Base-by-base conservation (phyloP, 352 stramenopile genomes). In the Pythium monospermum region DNA sequence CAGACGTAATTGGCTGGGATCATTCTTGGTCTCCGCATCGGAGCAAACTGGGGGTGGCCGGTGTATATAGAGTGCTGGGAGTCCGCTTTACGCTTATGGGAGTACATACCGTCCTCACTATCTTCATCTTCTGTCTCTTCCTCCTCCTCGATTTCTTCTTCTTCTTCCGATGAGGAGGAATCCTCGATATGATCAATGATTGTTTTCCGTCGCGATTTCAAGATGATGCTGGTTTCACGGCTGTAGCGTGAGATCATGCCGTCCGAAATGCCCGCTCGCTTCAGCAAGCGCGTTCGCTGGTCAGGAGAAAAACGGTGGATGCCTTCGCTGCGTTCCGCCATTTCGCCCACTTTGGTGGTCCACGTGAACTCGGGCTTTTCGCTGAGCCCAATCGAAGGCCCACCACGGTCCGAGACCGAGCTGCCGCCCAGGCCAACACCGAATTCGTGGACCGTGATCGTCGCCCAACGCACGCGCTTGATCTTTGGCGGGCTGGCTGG, bases 1-100 rank as follows among this genome's bases (percentile, higher is more conserved):
- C 42, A 67, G 42, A 61, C 52, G 58, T 86, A 86, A 60, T 86
- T 83, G 57, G 69, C 57, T 31, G 75, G 75, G 57, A 86, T 86
- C 69, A 86, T 86, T 33, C 75, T 69, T 25, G 75, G 75, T 47
- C 72, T 60, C 39, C 72, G 64, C 39, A 78, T 60, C 62, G 71
- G 75, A 31, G 66, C 49, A 23, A 70, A 68, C 42, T 73, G 77
- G 27, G 70, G 60, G 32, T 68, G 69, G 54, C 48, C 64, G 45
- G 55, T 55, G 50, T 66, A 66, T 26, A 76, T 66, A 30, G 82
- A 64, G 46, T 62, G 57, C 23, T 65, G 59, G 27, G 80, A 57
- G 13, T 76, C 63, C 36, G 71, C 64, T 46, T 62, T 77, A 35
- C 72, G 68, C 55, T 84, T 86, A 26, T 61, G 65, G 6, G 57